These are phyloP conservation scores for Anthracocystis walkeri DNA, from an alignment of 1,284 basidiomycete species.

Conservation along the genomic window DNA sequence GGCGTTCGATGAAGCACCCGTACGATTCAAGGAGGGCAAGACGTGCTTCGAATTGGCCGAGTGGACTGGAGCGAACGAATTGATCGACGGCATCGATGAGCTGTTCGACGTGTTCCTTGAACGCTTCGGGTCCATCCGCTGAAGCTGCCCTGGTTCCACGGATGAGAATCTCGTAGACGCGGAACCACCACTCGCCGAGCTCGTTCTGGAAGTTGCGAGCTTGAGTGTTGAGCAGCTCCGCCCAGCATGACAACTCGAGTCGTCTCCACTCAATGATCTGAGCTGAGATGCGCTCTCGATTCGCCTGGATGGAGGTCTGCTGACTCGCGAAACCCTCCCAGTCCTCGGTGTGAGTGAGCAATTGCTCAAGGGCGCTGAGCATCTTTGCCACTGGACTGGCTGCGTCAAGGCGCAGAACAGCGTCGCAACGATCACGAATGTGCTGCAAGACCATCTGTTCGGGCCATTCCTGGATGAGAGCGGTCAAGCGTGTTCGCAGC, in stretches of 20 bases:
- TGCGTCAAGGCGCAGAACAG: conserved; percentile 77
- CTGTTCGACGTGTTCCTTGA: conserved; percentile 76
- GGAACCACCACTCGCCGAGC: conserved; percentile 90
- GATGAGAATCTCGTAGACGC: conserved; percentile 84
- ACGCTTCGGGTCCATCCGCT: conserved; percentile 66
- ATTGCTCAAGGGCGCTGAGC: conserved; percentile 85
- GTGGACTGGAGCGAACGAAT: conserved; percentile 81
- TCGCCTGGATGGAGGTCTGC: conserved; percentile 80
- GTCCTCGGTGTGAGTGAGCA: conserved; percentile 89
- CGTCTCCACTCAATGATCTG: conserved; percentile 92
- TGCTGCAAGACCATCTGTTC: conserved; percentile 96
- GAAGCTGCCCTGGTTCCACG: conserved; percentile 64
- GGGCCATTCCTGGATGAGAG: conserved; percentile 85
- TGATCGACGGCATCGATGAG: conserved; percentile 84
- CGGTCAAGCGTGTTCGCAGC: conserved; percentile 45
- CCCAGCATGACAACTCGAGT: conserved; percentile 89
- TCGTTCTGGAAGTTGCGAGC: conserved; percentile 66
- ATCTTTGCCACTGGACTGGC: conserved; percentile 84
- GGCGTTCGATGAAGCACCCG: conserved; percentile 66
- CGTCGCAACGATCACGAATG: conserved; percentile 80
- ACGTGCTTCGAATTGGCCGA: conserved; percentile 84
- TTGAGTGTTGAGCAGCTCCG: conserved; percentile 77
- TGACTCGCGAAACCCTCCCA: conserved; percentile 96
- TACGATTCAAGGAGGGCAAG: conserved; percentile 81
- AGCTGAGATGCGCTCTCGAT: conserved; percentile 78